Evolutionary conservation across 805 yeast genomes (phyloP).

Genomic region (Nakazawaea wickerhamii): DNA sequence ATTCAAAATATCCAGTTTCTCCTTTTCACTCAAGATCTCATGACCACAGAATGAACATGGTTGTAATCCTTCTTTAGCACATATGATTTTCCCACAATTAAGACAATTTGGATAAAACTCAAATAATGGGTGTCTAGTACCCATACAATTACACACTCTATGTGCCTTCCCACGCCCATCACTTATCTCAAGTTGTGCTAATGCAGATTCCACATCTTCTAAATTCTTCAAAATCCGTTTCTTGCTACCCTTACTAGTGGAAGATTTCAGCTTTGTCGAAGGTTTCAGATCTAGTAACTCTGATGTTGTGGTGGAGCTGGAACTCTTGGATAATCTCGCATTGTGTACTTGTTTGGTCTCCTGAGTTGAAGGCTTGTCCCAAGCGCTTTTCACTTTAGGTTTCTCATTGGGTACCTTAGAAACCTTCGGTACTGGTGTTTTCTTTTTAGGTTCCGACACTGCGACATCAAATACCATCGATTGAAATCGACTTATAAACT

Average conservation of each 20-base stretch:
- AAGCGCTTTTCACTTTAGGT: conserved; percentile 15
- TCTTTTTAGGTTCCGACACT: conserved; percentile 4
- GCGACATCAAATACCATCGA: conserved; percentile 30
- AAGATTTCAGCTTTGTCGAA: conserved; percentile 20
- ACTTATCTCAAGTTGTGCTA: conserved; percentile 38
- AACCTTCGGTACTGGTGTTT: conserved; percentile 2
- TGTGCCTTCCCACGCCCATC: conserved; percentile 9
- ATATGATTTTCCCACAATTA: conserved; percentile 90
- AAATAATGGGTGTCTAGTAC: conserved; percentile 79
- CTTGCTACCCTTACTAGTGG: conserved; percentile 31
- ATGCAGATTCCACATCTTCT: conserved; percentile 45
- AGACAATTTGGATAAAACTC: conserved; percentile 91
- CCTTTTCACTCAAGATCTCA: conserved; percentile 58
- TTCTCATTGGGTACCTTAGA: conserved; percentile 1
- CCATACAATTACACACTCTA: conserved; percentile 72
- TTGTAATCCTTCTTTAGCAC: conserved; percentile 84
- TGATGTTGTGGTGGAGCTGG: conserved; percentile 37
- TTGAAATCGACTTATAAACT: conserved; percentile 41
- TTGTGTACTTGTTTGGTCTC: conserved; percentile 15
- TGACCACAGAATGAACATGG: conserved; percentile 82
- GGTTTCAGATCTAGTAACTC: conserved; percentile 39
- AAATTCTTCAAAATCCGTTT: conserved; percentile 44
- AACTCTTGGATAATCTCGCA: conserved; percentile 12
- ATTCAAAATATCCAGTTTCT: conserved; percentile 50
- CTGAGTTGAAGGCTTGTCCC: conserved; percentile 5